Base-by-base conservation (phyloP, 2,329 filamentous ascomycete genomes). In the Leptodontidium sp. region DNA sequence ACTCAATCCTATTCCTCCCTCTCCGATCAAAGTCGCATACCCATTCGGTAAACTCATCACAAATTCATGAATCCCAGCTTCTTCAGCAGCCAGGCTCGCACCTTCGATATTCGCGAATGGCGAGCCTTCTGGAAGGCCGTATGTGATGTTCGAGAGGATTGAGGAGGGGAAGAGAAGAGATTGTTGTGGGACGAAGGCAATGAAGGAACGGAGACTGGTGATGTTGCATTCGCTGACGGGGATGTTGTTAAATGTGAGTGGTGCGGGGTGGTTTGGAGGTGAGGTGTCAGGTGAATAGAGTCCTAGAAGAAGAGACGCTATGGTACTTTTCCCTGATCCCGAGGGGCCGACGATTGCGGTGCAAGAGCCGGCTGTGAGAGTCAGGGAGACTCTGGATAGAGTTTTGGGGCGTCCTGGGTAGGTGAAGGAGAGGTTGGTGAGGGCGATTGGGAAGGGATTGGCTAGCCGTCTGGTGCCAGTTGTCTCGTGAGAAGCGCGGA, bases 271-370 rank as follows among this genome's bases (percentile, higher is more conserved):
- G 17, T 49, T 35, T 17, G 4, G 26, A 1, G 50, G 43, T 9
- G 57, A n/a, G 6, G 49, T 7, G 32, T 74, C 72, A 2, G 78
- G 78, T 40, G 73, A 85, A 73, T 96, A 93, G 0, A 98, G 83
- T 0, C 91, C 88, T 4, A 97, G 81, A 0, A 98, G 83, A 0
- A 98, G 81, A 0, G 91, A 87, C 0, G 91, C 86, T 45, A 98
- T 84, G 0, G 95, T 98, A 15, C 91, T 94, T 81, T 99, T 98
- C 0, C 96, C 95, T n/a, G 91, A 93, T 0, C 96, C 95, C 0
- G 94, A 97, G 0, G 87, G 82, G 0, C 95, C 94, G 1, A 97
- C 93, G 24, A 98, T 88, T 2, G 93, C 93, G 0, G 90, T 90
- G 72, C 88, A 92, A 4, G 86, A 88, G 26, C 90, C 89, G 0